A percentile compares a stretch with the other conserved stretches of the same genome.
These are phyloP conservation scores for Nemania sp. DNA, from an alignment of 2,329 filamentous ascomycete species.

Conservation along the genomic window DNA sequence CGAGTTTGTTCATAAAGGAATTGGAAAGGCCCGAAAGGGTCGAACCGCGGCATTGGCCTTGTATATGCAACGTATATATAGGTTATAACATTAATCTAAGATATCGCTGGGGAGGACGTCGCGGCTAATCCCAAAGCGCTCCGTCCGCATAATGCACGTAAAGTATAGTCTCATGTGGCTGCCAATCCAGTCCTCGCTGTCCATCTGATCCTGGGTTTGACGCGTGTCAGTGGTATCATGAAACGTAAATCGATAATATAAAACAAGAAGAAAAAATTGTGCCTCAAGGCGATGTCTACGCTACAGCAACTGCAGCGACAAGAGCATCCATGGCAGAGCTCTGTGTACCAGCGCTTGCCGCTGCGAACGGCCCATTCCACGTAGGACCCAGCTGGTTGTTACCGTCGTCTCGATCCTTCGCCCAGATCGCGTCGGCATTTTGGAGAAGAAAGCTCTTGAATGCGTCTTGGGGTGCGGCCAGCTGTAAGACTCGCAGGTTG, in stretches of 20 bases:
- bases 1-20: neutral
- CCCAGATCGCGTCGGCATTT: constrained; percentile 43
- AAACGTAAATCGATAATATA: neutral
- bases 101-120: neutral
- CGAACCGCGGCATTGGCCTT: neutral
- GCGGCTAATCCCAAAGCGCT: neutral
- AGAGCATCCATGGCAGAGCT: constrained; percentile 39
- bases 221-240: constrained; percentile 21
- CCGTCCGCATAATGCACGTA: constrained; percentile 3
- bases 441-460: constrained; percentile 45
- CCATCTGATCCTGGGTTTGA: neutral
- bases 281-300: constrained; percentile 22
- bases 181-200: constrained; percentile 4
- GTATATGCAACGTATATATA: neutral
- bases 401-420: constrained; percentile 38
- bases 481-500: constrained; percentile 61
- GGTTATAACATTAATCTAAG: constrained; percentile 12
- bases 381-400: constrained; percentile 35
- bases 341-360: constrained; percentile 35
- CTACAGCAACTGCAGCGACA: constrained; percentile 35
- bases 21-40: neutral
- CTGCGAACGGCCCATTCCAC: constrained; percentile 38
- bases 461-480: constrained; percentile 47
- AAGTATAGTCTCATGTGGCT: neutral
- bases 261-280: neutral